Evolutionary conservation across 108 stramenopile genomes (phyloP).

Genomic region (Cyclostephanos tholiformis): DNA sequence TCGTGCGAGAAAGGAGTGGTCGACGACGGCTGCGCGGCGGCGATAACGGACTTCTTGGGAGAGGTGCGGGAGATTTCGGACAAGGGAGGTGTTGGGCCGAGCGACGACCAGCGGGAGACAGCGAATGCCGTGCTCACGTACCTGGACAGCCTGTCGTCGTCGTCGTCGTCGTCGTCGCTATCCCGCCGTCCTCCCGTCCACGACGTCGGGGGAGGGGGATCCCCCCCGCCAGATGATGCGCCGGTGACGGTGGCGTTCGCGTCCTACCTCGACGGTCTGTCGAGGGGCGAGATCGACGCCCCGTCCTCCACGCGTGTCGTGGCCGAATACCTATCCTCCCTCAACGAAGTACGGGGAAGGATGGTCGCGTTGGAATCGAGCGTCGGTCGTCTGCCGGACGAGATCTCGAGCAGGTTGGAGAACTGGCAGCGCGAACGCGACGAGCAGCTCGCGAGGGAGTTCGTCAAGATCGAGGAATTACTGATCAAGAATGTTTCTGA

Average conservation of each 20-base stretch:
- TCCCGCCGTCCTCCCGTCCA: background rate
- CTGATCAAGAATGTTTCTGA: background rate
- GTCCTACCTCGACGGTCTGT: constrained; percentile 37
- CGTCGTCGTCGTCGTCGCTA: background rate
- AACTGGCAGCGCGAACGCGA: constrained; percentile 26
- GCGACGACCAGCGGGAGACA: constrained; percentile 18
- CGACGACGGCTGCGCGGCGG: constrained; percentile 32
- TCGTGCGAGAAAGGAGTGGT: constrained; percentile 27
- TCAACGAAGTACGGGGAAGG: constrained; percentile 21
- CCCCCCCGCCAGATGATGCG: background rate
- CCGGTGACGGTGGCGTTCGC: constrained; percentile 32
- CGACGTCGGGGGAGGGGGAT: background rate
- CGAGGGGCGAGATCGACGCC: constrained; percentile 32
- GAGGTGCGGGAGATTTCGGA: constrained; percentile 8
- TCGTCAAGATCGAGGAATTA: constrained; percentile 29
- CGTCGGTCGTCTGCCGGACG: constrained; percentile 17
- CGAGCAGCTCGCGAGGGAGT: constrained; percentile 18
- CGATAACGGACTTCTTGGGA: constrained; percentile 33
- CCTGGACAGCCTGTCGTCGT: constrained; percentile 31
- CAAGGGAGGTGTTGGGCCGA: constrained; percentile 1
- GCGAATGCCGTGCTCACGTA: constrained; percentile 32
- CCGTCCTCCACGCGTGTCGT: constrained; percentile 31
- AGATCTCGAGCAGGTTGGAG: constrained; percentile 9
- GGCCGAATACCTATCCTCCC: constrained; percentile 27
- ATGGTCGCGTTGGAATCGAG: constrained; percentile 24